Conservation (phyloP, 1,284 basidiomycete species). For the Macrocystidia cucumis region DNA sequence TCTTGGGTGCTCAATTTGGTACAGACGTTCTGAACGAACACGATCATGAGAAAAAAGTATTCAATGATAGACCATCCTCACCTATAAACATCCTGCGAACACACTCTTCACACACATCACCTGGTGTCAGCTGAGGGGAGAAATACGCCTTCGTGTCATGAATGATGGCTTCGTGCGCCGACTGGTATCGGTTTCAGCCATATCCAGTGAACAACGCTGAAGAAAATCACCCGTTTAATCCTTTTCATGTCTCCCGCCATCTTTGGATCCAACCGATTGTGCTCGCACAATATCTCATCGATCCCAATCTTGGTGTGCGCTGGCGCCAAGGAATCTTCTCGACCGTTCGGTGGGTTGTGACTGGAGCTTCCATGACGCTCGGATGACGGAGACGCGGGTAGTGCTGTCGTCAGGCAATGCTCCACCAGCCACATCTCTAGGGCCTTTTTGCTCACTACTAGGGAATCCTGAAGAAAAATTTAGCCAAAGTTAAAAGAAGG, state of each 20-base stretch:
- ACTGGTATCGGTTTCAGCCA: conserved; percentile 26
- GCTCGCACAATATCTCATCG: conserved; percentile 49
- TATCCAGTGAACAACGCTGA: conserved; percentile 1
- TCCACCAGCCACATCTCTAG: conserved; percentile 56
- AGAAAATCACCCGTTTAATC: conserved; percentile 36
- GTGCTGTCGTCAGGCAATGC: conserved; percentile 21
- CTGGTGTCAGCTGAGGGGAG: conserved; percentile 32
- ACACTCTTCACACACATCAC: conserved; percentile 58
- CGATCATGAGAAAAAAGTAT: conserved; percentile 2
- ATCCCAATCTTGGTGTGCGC: no score
- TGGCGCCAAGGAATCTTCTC: no score
- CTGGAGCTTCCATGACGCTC: no score
- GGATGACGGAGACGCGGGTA: no score
- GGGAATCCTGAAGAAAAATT: conserved; percentile 35
- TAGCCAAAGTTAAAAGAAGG: no score
- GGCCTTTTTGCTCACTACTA: conserved; percentile 51
- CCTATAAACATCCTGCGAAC: conserved; percentile 53
- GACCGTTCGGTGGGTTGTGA: no score
- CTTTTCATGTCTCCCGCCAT: conserved; percentile 60
- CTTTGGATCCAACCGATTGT: conserved; percentile 49
- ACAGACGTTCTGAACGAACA: conserved; percentile 49
- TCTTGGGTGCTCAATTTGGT: conserved; percentile 57
- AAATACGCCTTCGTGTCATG: conserved; percentile 39
- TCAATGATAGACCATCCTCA: conserved; percentile 17
- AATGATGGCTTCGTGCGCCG: conserved; percentile 38